Base-by-base conservation (phyloP, 257 asterid species). In the Lycium barbarum region DNA sequence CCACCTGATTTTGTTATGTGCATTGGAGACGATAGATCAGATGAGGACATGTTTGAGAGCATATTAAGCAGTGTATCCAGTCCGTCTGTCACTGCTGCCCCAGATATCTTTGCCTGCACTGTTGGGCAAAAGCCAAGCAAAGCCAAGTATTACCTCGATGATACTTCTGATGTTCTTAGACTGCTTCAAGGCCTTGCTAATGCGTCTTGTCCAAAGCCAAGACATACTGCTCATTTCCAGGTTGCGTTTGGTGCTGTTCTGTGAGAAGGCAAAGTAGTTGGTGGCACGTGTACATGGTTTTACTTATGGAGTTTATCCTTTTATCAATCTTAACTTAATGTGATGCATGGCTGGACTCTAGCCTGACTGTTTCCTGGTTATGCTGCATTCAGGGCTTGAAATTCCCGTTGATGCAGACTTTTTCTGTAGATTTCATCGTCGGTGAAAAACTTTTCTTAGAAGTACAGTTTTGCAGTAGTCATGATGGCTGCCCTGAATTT, bases 91-190 rank as follows among this genome's bases (percentile, higher is more conserved):
- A 79, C 90, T 57, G 61, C 93, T 35, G 88, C 87, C 62, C 97
- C 97, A 0, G 97, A 94, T 84, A 90, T 95, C 71, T 95, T 91
- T 84, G 97, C 99, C 70, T 95, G 99, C 87, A 95, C 99, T 0
- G 99, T 95, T 38, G 99, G 98, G 83, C 98, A 93, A 83, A 95
- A 95, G 83, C 99, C 99, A 18, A 95, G 99, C 94, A 95, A 94
- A 90, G 99, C 98, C 17, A 94, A 92, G 83, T 95, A 93, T 85
- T 95, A 95, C 89, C 96, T 94, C 1, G 97, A 95, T 38, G 99
- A 93, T 63, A 91, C 97, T 2, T 80, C 88, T 7, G 97, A 93
- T 84, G 99, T 95, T 7, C 88, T 93, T 88, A 91, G 91, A 55
- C 85, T 94, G 89, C 97, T 95, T 51, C 85, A 81, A 66, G 95